phyloP scores from a whole-genome alignment of 2,329 filamentous ascomycete species.

The Huntiella bhutanensis region DNA sequence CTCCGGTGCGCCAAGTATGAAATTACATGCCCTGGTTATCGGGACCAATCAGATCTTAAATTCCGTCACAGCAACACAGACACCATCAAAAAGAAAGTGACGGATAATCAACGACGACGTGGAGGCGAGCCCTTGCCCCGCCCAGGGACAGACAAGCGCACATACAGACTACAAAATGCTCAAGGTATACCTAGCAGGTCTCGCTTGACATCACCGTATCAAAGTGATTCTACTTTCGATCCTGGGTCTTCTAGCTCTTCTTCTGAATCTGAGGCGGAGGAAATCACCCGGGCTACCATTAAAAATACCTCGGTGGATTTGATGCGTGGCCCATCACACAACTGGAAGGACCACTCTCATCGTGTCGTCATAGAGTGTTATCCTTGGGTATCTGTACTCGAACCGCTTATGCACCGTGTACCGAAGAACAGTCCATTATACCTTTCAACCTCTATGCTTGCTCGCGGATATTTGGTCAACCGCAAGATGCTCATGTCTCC shows the following conservation, averaged over 20 bases:
- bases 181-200: neutral
- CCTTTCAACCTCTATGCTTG: constrained; percentile 9
- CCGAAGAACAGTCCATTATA: constrained; percentile 5
- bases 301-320: neutral
- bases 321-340: constrained; percentile 2
- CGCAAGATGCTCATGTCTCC: constrained; percentile 1
- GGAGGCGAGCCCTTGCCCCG: neutral
- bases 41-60: constrained; percentile 10
- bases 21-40: constrained; percentile 8
- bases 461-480: constrained; percentile 9
- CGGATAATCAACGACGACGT: neutral
- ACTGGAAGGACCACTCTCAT: constrained; percentile 7
- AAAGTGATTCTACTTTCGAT: neutral
- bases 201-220: neutral
- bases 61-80: constrained; percentile 12
- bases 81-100: constrained; percentile 9
- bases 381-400: constrained; percentile 9
- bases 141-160: neutral
- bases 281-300: neutral
- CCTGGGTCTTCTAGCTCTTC: neutral
- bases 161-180: neutral
- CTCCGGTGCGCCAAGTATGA: constrained; percentile 9
- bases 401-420: constrained; percentile 9
- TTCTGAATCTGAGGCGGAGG: neutral
- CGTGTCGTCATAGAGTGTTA: constrained; percentile 11